Evolutionary conservation across 108 stramenopile genomes (phyloP).

Genomic region (Hondaea fermentalgiana): DNA sequence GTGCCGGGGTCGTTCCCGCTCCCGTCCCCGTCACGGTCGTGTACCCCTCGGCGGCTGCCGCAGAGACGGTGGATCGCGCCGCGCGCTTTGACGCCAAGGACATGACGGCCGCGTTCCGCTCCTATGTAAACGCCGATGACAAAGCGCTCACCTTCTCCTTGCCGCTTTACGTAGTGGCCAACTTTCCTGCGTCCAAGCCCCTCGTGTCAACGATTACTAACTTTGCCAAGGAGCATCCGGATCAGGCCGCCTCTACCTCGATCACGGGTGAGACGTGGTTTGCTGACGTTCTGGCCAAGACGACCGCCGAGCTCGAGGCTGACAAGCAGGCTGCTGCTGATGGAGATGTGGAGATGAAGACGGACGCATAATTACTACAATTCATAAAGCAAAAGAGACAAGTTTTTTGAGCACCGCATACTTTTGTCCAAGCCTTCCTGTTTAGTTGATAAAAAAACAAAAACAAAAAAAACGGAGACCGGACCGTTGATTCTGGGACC

Average conservation of each 20-base stretch:
- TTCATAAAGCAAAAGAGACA: no score
- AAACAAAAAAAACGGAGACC: no score
- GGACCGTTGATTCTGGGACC: no score
- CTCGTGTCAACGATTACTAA: not conserved
- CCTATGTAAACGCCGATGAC: not conserved
- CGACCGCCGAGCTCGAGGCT: not conserved
- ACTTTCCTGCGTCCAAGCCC: not conserved
- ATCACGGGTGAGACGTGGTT: not conserved
- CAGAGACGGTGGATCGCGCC: not conserved
- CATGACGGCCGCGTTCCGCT: not conserved
- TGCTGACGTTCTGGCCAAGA: not conserved
- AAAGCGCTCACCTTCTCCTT: not conserved
- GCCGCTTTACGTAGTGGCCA: not conserved
- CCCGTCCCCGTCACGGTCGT: not conserved
- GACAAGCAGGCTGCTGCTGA: not conserved
- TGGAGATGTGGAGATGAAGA: not conserved
- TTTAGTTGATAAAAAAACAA: no score
- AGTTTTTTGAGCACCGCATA: no score
- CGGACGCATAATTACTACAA: no score
- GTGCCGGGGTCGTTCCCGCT: not conserved
- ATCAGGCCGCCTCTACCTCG: not conserved
- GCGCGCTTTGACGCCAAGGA: not conserved
- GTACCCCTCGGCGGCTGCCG: not conserved
- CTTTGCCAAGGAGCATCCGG: not conserved
- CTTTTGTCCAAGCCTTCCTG: no score